Evolutionary conservation across 148 eudicot genomes (phyloP), one percentile per base, ranked within the genome.

Genomic region (Linanthus parryae): DNA sequence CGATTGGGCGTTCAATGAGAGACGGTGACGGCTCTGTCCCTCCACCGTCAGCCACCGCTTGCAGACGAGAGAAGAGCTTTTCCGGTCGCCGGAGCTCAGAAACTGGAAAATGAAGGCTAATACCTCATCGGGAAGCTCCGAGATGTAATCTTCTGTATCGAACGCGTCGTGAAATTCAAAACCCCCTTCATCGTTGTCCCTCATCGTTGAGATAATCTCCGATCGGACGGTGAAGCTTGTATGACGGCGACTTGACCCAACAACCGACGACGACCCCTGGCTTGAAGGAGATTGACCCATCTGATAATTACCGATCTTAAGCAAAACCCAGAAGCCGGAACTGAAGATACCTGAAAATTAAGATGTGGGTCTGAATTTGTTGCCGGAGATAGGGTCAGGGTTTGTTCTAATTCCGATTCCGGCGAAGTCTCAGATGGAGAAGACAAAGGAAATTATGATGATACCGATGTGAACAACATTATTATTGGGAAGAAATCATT

Each of bases 21-120:
- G 60, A 2, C 84, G 77, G 29, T 68, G 77, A 10, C 81, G 78
- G 44, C 75, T 75, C 63, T 75, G 81, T 1, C 81, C 84, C 54
- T 79, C 84, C 8, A 79, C 45, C 2, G 1, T n/a, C 1, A 62
- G 55, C 84, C 84, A 79, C 7, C 81, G 74, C 26, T 70, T 72
- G 58, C 75, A 75, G 18, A 79, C 84, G 39, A 72, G 41, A 1
- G 81, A 72, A 39, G 66, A 65, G n/a, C 43, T 39, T 19, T 68
- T 79, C 53, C 84, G 61, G 48, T 79, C 84, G 2, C 49, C 67
- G 33, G 84, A 59, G 25, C 62, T 34, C 9, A 79, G 73, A 9
- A 63, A 51, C 37, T 68, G 73, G 48, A 75, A 79, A 17, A 79
- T 40, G 48, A 56, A 52, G 12, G 80, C 80, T 28, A 78, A 45